A percentile compares a stretch with the other conserved stretches of the same genome.
Evolutionary conservation across 2,329 filamentous ascomycete species (phyloP).

Genomic region (Chaetomium sp.): DNA sequence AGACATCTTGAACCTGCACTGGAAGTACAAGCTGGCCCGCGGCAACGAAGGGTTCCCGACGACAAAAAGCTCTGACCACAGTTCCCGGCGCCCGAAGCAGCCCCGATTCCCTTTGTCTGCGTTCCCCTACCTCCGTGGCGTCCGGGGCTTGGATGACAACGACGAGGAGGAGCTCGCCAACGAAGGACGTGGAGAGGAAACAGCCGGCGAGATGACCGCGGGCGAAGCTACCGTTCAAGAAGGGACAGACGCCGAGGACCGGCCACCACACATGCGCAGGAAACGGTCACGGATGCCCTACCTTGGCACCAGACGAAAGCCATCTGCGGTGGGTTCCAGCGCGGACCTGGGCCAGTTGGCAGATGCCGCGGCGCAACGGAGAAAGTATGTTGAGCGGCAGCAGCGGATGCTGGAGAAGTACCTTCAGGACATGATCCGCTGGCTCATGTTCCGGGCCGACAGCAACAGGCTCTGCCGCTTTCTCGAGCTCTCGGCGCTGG

Average conservation of each 20-base stretch:
- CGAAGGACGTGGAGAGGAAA: conserved; percentile 9
- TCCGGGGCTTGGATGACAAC: conserved; percentile 70
- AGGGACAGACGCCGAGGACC: conserved; percentile 58
- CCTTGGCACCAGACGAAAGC: conserved; percentile 48
- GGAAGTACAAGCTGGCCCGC: conserved; percentile 84
- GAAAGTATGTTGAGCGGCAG: conserved; percentile 72
- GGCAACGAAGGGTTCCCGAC: conserved; percentile 79
- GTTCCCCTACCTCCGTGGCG: conserved; percentile 80
- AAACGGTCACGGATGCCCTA: conserved; percentile 48
- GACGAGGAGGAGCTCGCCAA: conserved; percentile 56
- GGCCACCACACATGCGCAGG: conserved; percentile 31
- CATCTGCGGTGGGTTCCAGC: conserved; percentile 41
- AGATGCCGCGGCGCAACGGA: conserved; percentile 49
- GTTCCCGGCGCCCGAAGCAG: conserved; percentile 67
- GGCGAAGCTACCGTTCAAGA: conserved; percentile 40
- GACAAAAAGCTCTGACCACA: conserved; percentile 57
- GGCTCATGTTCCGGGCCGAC: conserved; percentile 93
- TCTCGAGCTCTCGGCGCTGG: conserved; percentile 86
- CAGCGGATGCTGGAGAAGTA: conserved; percentile 83
- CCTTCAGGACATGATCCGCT: conserved; percentile 86
- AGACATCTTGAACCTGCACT: conserved; percentile 88
- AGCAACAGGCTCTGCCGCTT: conserved; percentile 96
- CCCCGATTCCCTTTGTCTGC: conserved; percentile 85
- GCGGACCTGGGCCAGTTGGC: conserved; percentile 39
- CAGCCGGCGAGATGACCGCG: conserved; percentile 34